Percentiles rank a stretch among this genome's conserved stretches.
These are phyloP conservation scores for Bimuria novae-zelandiae DNA, from an alignment of 2,329 filamentous ascomycete genomes.

Conservation along the genomic window DNA sequence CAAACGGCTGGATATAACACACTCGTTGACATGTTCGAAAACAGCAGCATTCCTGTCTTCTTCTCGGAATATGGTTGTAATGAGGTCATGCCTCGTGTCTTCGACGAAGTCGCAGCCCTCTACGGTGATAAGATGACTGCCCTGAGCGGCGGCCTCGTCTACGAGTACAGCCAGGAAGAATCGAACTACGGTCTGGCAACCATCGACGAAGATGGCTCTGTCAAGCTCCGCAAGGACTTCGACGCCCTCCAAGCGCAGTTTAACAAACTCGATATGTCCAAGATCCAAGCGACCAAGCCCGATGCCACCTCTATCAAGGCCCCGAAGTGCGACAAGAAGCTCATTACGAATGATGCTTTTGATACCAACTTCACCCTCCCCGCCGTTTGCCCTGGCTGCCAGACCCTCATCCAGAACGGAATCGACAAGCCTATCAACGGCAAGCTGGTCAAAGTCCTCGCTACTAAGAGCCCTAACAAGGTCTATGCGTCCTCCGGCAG, in stretches of 20 bases:
- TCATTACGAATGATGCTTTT: constrained; percentile 72
- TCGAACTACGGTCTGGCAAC: constrained; percentile 60
- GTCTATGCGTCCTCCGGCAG: constrained; percentile 62
- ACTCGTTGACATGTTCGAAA: constrained; percentile 67
- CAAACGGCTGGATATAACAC: constrained; percentile 63
- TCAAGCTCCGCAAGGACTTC: constrained; percentile 52
- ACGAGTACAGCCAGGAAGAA: constrained; percentile 76
- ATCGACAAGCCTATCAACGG: constrained; percentile 64
- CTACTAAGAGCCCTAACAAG: constrained; percentile 59
- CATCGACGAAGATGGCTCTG: constrained; percentile 50
- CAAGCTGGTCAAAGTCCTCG: constrained; percentile 61
- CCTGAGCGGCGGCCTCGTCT: constrained; percentile 78
- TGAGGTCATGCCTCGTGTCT: constrained; percentile 64
- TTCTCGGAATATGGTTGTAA: constrained; percentile 86
- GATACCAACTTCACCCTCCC: constrained; percentile 81
- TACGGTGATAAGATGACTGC: constrained; percentile 73
- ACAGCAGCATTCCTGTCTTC: constrained; percentile 73
- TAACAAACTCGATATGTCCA: constrained; percentile 71
- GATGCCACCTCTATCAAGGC: constrained; percentile 59
- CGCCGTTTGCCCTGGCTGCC: constrained; percentile 66
- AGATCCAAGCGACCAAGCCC: constrained; percentile 67
- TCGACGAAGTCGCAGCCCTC: constrained; percentile 74
- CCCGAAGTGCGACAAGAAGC: constrained; percentile 65
- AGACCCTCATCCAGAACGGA: constrained; percentile 76
- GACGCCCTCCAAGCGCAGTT: constrained; percentile 77